phyloP scores from a whole-genome alignment of 345 rosid species.

The Bretschneidera sinensis region DNA sequence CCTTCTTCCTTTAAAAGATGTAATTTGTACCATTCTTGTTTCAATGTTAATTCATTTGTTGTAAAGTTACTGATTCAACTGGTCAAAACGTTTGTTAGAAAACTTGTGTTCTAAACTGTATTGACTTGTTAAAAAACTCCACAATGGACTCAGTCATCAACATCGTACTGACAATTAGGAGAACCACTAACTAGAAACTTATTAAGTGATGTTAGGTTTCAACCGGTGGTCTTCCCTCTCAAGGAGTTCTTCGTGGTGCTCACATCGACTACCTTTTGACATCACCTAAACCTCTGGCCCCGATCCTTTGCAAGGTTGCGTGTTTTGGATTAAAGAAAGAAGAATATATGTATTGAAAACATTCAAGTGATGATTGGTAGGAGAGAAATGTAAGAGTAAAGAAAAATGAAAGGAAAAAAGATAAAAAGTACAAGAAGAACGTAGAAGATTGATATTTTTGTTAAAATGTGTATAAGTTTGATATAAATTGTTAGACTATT shows the following conservation, averaged over 20 bases:
- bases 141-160: no score
- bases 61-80: not conserved
- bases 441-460: no score
- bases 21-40: not conserved
- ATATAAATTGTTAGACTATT: no score
- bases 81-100: no score
- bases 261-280: not conserved
- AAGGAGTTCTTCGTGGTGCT: not conserved
- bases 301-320: not conserved
- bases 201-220: not conserved
- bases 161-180: not conserved
- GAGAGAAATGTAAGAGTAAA: no score
- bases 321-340: not conserved
- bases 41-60: not conserved
- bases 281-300: not conserved
- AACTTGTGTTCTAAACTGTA: no score
- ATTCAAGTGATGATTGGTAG: no score
- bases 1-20: constrained; percentile 1
- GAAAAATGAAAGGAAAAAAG: no score
- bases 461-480: no score
- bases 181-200: not conserved
- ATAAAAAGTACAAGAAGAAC: no score
- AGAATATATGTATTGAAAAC: no score
- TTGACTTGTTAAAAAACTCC: no score
- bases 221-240: not conserved